phyloP scores from a whole-genome alignment of 805 yeast genomes.

The Candida tallmaniae region DNA sequence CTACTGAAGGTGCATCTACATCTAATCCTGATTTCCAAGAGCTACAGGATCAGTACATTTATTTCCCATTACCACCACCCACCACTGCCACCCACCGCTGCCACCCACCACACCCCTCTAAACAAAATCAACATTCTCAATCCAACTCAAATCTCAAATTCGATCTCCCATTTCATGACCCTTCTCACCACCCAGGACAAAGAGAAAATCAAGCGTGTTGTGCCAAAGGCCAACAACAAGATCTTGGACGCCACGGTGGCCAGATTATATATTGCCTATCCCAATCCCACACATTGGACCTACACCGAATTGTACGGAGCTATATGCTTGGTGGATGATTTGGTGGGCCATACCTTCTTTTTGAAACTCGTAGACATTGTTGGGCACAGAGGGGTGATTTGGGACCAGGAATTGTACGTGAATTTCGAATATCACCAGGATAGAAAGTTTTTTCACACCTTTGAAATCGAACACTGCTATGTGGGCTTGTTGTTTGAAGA shows the following conservation, averaged over 20 bases:
- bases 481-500: conserved; percentile 90
- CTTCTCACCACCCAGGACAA: conserved; percentile 55
- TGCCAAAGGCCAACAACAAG: conserved; percentile 86
- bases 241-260: conserved; percentile 89
- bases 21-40: too few species aligned
- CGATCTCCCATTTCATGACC: too few species aligned
- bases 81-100: too few species aligned
- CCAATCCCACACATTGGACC: conserved; percentile 75
- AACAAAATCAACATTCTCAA: too few species aligned
- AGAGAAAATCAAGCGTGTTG: conserved; percentile 81
- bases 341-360: conserved; percentile 91
- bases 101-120: too few species aligned
- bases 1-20: too few species aligned
- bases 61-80: too few species aligned
- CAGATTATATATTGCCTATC: conserved; percentile 83
- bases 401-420: conserved; percentile 95
- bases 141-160: too few species aligned
- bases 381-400: conserved; percentile 81
- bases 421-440: conserved; percentile 91
- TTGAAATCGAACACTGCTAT: conserved; percentile 86
- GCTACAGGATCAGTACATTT: too few species aligned
- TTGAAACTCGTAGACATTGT: conserved; percentile 81
- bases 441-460: conserved; percentile 89
- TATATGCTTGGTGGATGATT: conserved; percentile 78
- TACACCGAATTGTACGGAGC: conserved; percentile 92